A percentile compares a stretch with the other conserved stretches of the same genome.
These are phyloP conservation scores for Mycena galericulata DNA, from an alignment of 768 basidiomycete species.

Conservation along the genomic window DNA sequence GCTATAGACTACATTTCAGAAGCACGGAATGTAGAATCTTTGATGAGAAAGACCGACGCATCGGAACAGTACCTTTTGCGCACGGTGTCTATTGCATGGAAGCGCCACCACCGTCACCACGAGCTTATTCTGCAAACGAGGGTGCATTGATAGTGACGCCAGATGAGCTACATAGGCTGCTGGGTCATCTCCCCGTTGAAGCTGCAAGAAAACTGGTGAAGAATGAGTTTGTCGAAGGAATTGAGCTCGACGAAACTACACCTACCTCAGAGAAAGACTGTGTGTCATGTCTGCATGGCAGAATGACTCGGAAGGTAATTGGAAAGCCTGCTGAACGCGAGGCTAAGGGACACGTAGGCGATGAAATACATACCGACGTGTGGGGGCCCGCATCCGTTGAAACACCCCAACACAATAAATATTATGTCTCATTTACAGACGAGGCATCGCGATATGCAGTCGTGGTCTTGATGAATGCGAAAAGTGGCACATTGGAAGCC, in stretches of 20 bases:
- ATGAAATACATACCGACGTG: conserved; percentile 49
- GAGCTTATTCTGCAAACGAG: not conserved
- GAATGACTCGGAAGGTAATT: too few species aligned
- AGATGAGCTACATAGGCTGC: too few species aligned
- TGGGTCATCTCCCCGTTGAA: too few species aligned
- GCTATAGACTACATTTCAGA: conserved; percentile 39
- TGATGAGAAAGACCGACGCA: not conserved
- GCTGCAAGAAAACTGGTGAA: too few species aligned
- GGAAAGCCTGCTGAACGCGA: conserved; percentile 33
- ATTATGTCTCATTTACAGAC: conserved; percentile 50
- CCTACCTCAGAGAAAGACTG: too few species aligned
- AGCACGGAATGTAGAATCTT: conserved; percentile 39
- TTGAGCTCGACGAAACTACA: too few species aligned
- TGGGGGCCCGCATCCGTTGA: conserved; percentile 52
- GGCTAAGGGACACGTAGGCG: conserved; percentile 40
- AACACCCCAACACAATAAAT: too few species aligned
- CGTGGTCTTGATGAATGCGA: conserved; percentile 40
- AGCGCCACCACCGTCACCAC: not conserved
- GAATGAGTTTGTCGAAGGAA: too few species aligned
- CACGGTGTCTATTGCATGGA: too few species aligned
- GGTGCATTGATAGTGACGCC: not conserved
- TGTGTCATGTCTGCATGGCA: too few species aligned
- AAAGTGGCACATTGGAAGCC: conserved; percentile 41
- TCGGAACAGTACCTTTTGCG: not conserved
- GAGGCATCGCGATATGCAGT: conserved; percentile 42